phyloP scores from a whole-genome alignment of 1,284 basidiomycete species.

The Butyriboletus appendiculatus region DNA sequence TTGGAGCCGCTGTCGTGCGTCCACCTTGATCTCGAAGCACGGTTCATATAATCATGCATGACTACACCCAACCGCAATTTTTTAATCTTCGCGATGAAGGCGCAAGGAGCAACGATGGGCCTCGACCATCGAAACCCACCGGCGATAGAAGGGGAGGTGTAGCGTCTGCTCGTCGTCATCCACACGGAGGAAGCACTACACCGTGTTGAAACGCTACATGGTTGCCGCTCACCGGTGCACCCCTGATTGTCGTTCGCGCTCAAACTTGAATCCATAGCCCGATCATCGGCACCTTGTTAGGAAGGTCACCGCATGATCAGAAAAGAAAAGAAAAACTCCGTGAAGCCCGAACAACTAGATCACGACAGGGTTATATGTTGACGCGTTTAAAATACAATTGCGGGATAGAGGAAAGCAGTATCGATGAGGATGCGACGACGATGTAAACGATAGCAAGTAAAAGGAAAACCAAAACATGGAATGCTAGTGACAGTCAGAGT shows the following conservation, averaged over 20 bases:
- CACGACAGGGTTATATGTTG: constrained; percentile 15
- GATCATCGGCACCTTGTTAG: constrained; percentile 23
- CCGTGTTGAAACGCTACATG: neutral
- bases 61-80: constrained; percentile 15
- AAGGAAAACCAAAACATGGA: neutral
- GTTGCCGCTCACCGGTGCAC: neutral
- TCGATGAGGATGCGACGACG: constrained; percentile 12
- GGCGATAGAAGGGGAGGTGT: constrained; percentile 5
- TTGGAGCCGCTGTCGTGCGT: constrained; percentile 3
- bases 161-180: constrained; percentile 1
- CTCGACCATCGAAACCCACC: constrained; percentile 6
- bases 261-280: neutral
- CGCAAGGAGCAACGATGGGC: constrained; percentile 6
- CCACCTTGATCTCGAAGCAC: constrained; percentile 17
- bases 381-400: constrained; percentile 23
- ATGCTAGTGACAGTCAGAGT: constrained; percentile 1
- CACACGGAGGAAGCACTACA: constrained; percentile 3
- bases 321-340: constrained; percentile 15
- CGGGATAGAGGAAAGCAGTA: constrained; percentile 12
- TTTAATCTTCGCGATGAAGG: constrained; percentile 23
- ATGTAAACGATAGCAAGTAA: constrained; percentile 11
- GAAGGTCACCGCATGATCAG: constrained; percentile 14
- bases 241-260: constrained; percentile 19
- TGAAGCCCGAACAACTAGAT: constrained; percentile 19
- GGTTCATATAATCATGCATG: constrained; percentile 8